Base-by-base conservation (phyloP, 2,329 filamentous ascomycete species). In the Aspergillus neotritici region DNA sequence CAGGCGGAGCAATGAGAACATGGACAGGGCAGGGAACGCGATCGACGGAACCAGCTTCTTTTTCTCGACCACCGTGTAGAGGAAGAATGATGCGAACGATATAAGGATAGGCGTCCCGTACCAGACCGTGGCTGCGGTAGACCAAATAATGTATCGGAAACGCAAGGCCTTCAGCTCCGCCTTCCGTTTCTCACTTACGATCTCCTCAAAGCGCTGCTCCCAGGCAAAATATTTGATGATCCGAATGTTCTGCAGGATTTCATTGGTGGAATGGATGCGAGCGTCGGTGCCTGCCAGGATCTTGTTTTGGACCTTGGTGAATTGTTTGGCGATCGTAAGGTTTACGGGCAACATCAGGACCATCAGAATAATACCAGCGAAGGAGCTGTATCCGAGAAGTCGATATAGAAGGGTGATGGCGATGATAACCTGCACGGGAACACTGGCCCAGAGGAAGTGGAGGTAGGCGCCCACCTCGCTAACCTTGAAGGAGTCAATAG, bases 141-240 rank as follows among this genome's bases (percentile, higher is more conserved):
- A 87, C 91, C 91, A 98, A 31, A 97, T 74, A 51, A 95, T 81
- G 68, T 94, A 98, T 47, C 91, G 81, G 31, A 79, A 79, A 44
- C 89, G 83, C 42, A 98, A 68, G 28, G 87, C 81, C 55, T 78
- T 82, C 40, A 98, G 75, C 65, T 98, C 93, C 3, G 74, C 74
- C 34, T 76, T 75, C 49, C 93, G 82, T 70, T 95, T 96, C 64
- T 96, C 91, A 48, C 94, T 86, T 29, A 98, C 88, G 42, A 87
- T 82, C 15, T 80, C 79, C 44, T 86, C 80, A 63, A 96, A 98
- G 2, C 91, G 85, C 56, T 89, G 82, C 65, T 98, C 93, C 93
- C 93, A 98, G 0, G 93, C 91, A 63, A 98, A 98, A 67, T 93
- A 98, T 64, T 98, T 98, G 78, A 98, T 97, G 63, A 98, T 96